Conservation (phyloP, 2,329 filamentous ascomycete genomes). For the Fusarium solani-melongenae region DNA sequence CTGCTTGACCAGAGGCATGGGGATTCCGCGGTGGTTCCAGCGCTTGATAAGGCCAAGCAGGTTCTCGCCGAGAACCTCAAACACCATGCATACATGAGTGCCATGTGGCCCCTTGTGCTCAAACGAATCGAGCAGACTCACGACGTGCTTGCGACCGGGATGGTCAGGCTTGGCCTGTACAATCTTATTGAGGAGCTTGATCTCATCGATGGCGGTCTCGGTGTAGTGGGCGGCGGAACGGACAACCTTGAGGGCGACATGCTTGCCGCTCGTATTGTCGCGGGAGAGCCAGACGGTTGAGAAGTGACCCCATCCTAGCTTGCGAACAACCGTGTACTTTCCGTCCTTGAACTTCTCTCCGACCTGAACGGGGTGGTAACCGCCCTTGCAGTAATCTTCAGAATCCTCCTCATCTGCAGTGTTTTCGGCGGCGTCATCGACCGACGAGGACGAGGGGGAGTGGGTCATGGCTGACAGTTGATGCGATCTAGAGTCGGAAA, state of each 20-base stretch:
- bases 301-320: conserved; percentile 98
- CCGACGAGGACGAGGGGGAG: conserved; percentile 82
- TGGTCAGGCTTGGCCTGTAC: conserved; percentile 95
- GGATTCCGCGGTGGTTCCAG: conserved; percentile 98
- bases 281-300: conserved; percentile 91
- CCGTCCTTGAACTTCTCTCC: conserved; percentile 98
- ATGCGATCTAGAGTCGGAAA: conserved; percentile 57
- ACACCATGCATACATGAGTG: conserved; percentile 98
- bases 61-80: conserved; percentile 97
- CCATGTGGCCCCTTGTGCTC: conserved; percentile 98
- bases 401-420: conserved; percentile 98
- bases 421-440: conserved; percentile 87
- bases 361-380: conserved; percentile 94
- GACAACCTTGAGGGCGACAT: conserved; percentile 97
- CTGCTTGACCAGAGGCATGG: conserved; percentile 96
- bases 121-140: conserved; percentile 95
- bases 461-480: conserved; percentile 70
- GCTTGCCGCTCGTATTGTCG: conserved; percentile 89
- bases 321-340: conserved; percentile 95
- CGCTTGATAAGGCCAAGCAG: conserved; percentile 94
- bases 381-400: conserved; percentile 99
- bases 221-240: conserved; percentile 98
- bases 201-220: conserved; percentile 98
- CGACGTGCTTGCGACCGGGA: conserved; percentile 93
- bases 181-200: conserved; percentile 97